Evolutionary conservation across 1,284 basidiomycete species (phyloP), one percentile per base, ranked within the genome.

Genomic region (Rhizopogon parksii): DNA sequence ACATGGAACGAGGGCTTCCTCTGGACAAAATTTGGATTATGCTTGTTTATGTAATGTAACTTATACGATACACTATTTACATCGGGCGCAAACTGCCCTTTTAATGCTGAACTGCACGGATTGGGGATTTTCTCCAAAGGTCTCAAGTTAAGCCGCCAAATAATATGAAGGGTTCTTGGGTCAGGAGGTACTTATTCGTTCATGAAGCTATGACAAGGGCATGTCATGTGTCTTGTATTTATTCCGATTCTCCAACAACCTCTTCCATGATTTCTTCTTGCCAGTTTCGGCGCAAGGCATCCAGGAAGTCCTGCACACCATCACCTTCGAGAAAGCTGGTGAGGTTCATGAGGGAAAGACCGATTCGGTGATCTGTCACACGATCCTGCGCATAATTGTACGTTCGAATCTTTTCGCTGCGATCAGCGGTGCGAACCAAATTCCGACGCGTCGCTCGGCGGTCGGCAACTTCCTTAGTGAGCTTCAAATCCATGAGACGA

Each of bases 381-480:
- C 93, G 85, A 60, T 93, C 91, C 85, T 94, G 56, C 1, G 89
- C 82, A 63, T 85, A 94, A 60, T 95, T 95, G 67, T 96, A 97
- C 5, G 95, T 97, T 53, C 94, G 73, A 53, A 96, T 87, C 66
- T 96, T 96, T 62, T 96, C 92, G 59, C 89, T 91, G 17, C 94
- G 73, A 62, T 93, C 90, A 2, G 84, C 84, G 0, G 84, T 83
- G 47, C 82, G 80, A 14, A 96, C 85, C 36, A 96, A 82, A 56
- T 71, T 83, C 34, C 81, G 73, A 8, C 91, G 76, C 3, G 78
- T 77, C 0, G 80, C 81, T n/a, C 88, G 82, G 3, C 83, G 80
- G 49, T 80, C 79, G 5, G 80, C 79, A 40, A 86, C 79, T 12
- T 93, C 88, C 46, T 78, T 76, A 4, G 73, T 77, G 5, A 93